Conservation (phyloP, 495 filamentous ascomycete species). For the Daldinia bambusicola region DNA sequence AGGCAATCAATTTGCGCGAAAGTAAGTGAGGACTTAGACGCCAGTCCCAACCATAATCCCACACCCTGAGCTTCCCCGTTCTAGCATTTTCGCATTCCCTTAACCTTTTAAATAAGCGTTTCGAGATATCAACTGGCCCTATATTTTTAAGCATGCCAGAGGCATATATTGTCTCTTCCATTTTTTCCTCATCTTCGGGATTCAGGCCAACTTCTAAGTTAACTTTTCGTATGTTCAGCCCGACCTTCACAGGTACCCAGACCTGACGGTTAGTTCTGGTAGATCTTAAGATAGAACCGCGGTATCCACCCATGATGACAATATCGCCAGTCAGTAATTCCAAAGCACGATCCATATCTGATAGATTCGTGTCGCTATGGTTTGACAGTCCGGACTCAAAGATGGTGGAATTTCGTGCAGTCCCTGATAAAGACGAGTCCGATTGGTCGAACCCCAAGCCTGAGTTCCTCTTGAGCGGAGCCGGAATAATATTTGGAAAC, state of each 20-base stretch:
- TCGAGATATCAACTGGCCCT: constrained; percentile 90
- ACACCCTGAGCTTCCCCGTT: constrained; percentile 77
- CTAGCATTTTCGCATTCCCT: constrained; percentile 75
- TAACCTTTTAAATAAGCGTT: constrained; percentile 80
- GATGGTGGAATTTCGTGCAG: constrained; percentile 18
- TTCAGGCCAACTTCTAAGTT: constrained; percentile 89
- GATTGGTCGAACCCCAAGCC: constrained; percentile 40
- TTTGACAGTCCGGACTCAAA: constrained; percentile 16
- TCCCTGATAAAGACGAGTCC: constrained; percentile 29
- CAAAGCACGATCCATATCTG: constrained; percentile 70
- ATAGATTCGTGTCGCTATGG: constrained; percentile 44
- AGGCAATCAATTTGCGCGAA: constrained; percentile 72
- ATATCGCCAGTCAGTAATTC: constrained; percentile 82
- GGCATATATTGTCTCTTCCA: constrained; percentile 81
- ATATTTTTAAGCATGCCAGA: constrained; percentile 90
- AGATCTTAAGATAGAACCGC: constrained; percentile 89
- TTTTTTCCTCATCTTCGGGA: constrained; percentile 84
- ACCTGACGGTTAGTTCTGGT: constrained; percentile 81
- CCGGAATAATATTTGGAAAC: constrained; percentile 65
- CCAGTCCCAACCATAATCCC: constrained; percentile 97
- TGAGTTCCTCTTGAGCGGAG: constrained; percentile 52
- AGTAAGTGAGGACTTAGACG: constrained; percentile 84
- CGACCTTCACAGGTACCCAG: constrained; percentile 95
- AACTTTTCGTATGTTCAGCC: constrained; percentile 89
- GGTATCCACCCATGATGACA: constrained; percentile 89